Evolutionary conservation across 805 yeast genomes (phyloP), one percentile per base, ranked within the genome.

Genomic region (Sugiyamaella chiloensis): DNA sequence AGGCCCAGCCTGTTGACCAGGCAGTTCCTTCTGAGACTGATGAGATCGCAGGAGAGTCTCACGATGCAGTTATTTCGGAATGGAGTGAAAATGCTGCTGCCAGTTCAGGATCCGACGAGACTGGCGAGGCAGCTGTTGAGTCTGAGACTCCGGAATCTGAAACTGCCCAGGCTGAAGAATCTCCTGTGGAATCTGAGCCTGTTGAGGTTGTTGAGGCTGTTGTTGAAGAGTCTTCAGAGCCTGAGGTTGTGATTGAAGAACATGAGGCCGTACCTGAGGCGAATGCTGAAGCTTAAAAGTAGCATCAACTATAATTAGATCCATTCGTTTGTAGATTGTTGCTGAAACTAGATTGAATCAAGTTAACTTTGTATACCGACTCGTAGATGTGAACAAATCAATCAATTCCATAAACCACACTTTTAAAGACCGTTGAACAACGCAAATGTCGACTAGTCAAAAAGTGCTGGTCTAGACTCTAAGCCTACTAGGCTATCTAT

Each of bases 21-120:
- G 50, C 50, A 20, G 39, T 43, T 19, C 48, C 48, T 11, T 40
- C 44, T 7, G 52, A 48, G 40, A 42, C 52, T 6, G 46, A 40
- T n/a, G 50, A 40, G 2, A 27, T 32, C 14, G 44, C 29, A 17
- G 44, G 36, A 5, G 36, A 29, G 2, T 27, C 20, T 29, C 29
- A 42, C 45, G 41, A 46, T 8, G 37, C 31, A 31, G 44, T 30
- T 5, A 42, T 39, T 23, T 30, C 44, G 21, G 48, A 30, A 26
- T 21, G 24, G 34, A 19, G 48, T 6, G 40, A 50, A 5, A 37
- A 31, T 14, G 20, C 44, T 17, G 30, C 50, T 21, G 31, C 27
- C 20, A 23, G 30, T 11, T 43, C 47, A 12, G 40, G 24, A n/a
- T 27, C 53, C 19, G 40, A 47, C n/a, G 46, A 42, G 17, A 39